A percentile compares a stretch with the other conserved stretches of the same genome.
Conservation (phyloP, 805 yeast species). For the Torulaspora delbrueckii region DNA sequence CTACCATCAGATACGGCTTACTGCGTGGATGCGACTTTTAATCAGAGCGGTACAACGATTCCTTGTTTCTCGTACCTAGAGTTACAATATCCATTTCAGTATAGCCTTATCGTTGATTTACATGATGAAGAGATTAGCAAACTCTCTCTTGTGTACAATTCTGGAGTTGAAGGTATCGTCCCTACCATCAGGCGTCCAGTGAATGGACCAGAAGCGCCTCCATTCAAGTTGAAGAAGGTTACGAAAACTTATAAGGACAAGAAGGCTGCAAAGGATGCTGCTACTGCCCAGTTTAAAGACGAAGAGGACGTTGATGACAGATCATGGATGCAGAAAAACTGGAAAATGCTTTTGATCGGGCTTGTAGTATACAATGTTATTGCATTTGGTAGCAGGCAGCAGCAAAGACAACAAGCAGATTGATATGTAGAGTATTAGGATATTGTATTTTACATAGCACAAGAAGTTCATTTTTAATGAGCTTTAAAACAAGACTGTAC, state of each 20-base stretch:
- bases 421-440: background rate
- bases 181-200: slow-evolving; percentile 15
- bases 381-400: slow-evolving; percentile 6
- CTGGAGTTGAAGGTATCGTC: slow-evolving; percentile 16
- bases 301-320: slow-evolving; percentile 18
- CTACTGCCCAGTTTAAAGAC: slow-evolving; percentile 21
- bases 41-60: slow-evolving; percentile 3
- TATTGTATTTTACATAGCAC: too few relatives aligned
- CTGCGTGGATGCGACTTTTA: slow-evolving; percentile 23
- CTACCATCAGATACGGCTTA: slow-evolving; percentile 7
- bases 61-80: slow-evolving; percentile 27
- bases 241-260: slow-evolving; percentile 33
- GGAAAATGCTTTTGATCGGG: slow-evolving; percentile 31
- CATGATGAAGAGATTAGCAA: slow-evolving; percentile 16
- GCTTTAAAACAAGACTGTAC: too few relatives aligned
- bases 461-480: too few relatives aligned
- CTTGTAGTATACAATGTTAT: slow-evolving; percentile 20
- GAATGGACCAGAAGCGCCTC: slow-evolving; percentile 22
- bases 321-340: slow-evolving; percentile 30
- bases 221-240: slow-evolving; percentile 24
- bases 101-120: slow-evolving; percentile 21
- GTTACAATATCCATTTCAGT: slow-evolving; percentile 22
- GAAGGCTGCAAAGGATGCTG: slow-evolving; percentile 18
- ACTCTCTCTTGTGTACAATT: slow-evolving; percentile 21
- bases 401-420: slow-evolving; percentile 3